Base-by-base conservation (phyloP, 2,329 filamentous ascomycete species). In the Trichophyton benhamiae region DNA sequence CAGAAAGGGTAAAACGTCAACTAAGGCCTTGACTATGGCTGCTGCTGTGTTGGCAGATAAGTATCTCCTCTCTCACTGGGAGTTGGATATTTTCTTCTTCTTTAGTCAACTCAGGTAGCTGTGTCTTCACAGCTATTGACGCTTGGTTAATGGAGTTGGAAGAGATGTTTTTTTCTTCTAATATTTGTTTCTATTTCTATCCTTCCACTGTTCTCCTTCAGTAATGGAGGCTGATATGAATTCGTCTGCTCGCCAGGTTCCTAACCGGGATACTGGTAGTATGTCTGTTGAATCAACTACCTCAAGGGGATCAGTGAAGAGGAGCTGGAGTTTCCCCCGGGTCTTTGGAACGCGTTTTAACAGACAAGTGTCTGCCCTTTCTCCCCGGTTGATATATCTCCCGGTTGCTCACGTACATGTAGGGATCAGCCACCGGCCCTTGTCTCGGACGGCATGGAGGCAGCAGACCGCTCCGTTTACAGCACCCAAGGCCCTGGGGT, bases 381-480 rank as follows among this genome's bases (percentile, higher is more conserved):
- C 17, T 30, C 17, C 8, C 27, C 27, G 6, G 27, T 22, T 7
- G 55, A 13, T n/a, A 41, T 11, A 9, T 17, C 17, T 9, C 30
- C 55, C 41, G 11, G n/a, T 25, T 42, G 30, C 33, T 20, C 38
- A 58, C 20, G 42, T 22, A 20, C 22, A 38, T 42, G 38, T 13
- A 58, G 55, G 30, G 55, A 20, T n/a, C n/a, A 9, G 30, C 33
- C 15, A 15, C 38, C 38, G 30, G 20, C 15, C 5, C 13, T 30
- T 22, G 20, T 15, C 5, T 49, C 61, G 27, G 66, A 67, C 2
- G 74, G 70, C 57, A 64, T 71, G 53, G 72, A 75, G 63, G 69
- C 64, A 36, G 60, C 61, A 7, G 69, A 74, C 62, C 75, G 75
- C 62, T 72, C 73, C 1, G 41, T 75, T 13, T 75, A 70, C 59